phyloP scores from a whole-genome alignment of 2,329 filamentous ascomycete genomes.

The Aspergillus spinulosporus region DNA sequence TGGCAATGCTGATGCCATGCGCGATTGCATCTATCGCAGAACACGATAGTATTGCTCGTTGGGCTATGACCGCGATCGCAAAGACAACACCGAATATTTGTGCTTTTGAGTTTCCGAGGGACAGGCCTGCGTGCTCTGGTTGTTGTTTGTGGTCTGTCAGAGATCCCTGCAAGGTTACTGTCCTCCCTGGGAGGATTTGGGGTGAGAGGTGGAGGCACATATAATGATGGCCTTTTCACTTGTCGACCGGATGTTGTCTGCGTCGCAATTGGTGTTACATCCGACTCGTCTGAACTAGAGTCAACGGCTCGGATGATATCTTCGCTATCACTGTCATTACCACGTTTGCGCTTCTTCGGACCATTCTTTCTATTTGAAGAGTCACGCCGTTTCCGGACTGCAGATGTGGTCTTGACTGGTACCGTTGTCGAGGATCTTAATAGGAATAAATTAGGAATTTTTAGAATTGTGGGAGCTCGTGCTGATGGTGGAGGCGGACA shows the following conservation, averaged over 20 bases:
- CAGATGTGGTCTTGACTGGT: slow-evolving; percentile 15
- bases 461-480: not conserved
- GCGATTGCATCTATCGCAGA: slow-evolving; percentile 78
- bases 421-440: slow-evolving; percentile 9
- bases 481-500: not conserved
- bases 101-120: slow-evolving; percentile 46
- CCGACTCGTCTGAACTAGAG: slow-evolving; percentile 42
- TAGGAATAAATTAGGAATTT: not conserved
- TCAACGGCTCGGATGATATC: slow-evolving; percentile 37
- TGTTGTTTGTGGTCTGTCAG: slow-evolving; percentile 17
- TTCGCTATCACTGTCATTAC: slow-evolving; percentile 33
- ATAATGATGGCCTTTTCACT: slow-evolving; percentile 65
- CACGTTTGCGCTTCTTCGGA: slow-evolving; percentile 27
- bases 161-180: slow-evolving; percentile 13
- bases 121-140: slow-evolving; percentile 60
- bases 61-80: slow-evolving; percentile 73
- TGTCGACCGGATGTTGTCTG: slow-evolving; percentile 75
- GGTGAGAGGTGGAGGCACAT: slow-evolving; percentile 52
- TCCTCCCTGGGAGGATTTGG: slow-evolving; percentile 22
- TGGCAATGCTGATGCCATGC: slow-evolving; percentile 84
- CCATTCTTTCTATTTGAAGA: slow-evolving; percentile 19
- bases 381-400: slow-evolving; percentile 22
- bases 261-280: slow-evolving; percentile 59
- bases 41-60: slow-evolving; percentile 75
- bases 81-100: slow-evolving; percentile 62